Conservation (phyloP, 352 stramenopile genomes). For the Phytopythium aichiense region DNA sequence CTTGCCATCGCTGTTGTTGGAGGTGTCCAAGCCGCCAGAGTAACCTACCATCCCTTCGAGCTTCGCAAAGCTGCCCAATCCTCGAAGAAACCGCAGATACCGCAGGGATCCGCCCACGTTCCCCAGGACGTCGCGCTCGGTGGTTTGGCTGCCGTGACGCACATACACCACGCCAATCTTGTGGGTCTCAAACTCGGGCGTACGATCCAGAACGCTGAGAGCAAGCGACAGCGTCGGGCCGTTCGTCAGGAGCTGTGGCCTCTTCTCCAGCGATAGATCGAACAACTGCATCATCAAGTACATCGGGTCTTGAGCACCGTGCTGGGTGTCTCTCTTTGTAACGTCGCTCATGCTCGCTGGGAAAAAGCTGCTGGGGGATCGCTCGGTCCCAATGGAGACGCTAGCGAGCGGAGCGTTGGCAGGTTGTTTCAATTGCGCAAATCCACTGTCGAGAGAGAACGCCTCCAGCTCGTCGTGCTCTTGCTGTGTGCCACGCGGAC, state of each 20-base stretch:
- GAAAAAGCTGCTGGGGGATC: neutral
- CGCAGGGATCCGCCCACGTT: constrained; percentile 67
- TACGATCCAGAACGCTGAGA: constrained; percentile 76
- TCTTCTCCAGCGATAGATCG: constrained; percentile 47
- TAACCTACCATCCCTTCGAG: constrained; percentile 66
- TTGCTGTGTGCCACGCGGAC: neutral
- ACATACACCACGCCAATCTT: constrained; percentile 85
- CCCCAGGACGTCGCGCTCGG: constrained; percentile 65
- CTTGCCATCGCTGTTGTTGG: constrained; percentile 64
- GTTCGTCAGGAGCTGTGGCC: constrained; percentile 57
- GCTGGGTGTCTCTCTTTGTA: neutral
- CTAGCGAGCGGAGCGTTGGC: neutral
- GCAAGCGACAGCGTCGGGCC: constrained; percentile 50
- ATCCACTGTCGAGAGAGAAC: constrained; percentile 24
- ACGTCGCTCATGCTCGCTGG: neutral
- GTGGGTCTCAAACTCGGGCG: constrained; percentile 79
- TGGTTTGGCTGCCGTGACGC: constrained; percentile 42
- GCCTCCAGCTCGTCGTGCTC: constrained; percentile 18
- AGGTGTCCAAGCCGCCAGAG: constrained; percentile 70
- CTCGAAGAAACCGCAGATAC: constrained; percentile 72
- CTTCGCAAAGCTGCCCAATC: constrained; percentile 61
- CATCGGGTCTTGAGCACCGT: constrained; percentile 22
- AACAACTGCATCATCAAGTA: constrained; percentile 86
- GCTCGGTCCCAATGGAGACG: neutral
- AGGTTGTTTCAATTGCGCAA: neutral